Conservation (phyloP, 2,329 filamentous ascomycete genomes). For the Alternaria viburni region DNA sequence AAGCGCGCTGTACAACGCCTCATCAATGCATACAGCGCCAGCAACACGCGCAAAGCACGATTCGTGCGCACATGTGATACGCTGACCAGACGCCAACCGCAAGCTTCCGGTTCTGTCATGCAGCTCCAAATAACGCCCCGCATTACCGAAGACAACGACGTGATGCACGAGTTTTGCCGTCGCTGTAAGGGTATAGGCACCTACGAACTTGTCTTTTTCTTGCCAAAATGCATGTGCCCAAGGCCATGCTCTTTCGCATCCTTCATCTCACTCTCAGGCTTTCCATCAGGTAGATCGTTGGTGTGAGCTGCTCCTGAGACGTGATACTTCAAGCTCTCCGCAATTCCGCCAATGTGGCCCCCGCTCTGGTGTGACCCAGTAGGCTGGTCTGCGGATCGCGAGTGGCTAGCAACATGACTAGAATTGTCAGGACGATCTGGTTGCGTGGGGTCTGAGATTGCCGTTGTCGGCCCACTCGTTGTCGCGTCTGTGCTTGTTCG, state of each 20-base stretch:
- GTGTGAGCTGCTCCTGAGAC: constrained; percentile 44
- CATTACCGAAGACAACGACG: not conserved
- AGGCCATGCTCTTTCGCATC: constrained; percentile 42
- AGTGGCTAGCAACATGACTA: constrained; percentile 4
- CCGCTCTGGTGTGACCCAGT: constrained; percentile 26
- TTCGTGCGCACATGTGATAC: constrained; percentile 34
- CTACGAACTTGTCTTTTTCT: constrained; percentile 29
- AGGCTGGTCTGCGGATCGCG: constrained; percentile 5
- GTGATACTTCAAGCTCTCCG: constrained; percentile 39
- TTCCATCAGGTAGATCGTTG: constrained; percentile 51
- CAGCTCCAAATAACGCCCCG: constrained; percentile 11
- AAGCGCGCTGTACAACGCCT: constrained; percentile 26
- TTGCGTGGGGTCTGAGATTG: constrained; percentile 18
- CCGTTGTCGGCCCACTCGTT: constrained; percentile 21
- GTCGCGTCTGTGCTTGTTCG: constrained; percentile 17
- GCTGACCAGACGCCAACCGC: constrained; percentile 18
- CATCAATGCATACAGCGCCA: constrained; percentile 32
- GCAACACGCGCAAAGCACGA: constrained; percentile 27
- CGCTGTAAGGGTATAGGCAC: not conserved
- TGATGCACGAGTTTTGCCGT: not conserved
- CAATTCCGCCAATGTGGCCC: constrained; percentile 24
- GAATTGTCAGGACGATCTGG: constrained; percentile 24
- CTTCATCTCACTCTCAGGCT: constrained; percentile 49
- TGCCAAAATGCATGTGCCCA: constrained; percentile 37
- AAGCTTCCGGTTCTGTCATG: constrained; percentile 10